Evolutionary conservation across 106 monocot species (phyloP), one percentile per base, ranked within the genome.

Genomic region (Dendrobium huoshanense): DNA sequence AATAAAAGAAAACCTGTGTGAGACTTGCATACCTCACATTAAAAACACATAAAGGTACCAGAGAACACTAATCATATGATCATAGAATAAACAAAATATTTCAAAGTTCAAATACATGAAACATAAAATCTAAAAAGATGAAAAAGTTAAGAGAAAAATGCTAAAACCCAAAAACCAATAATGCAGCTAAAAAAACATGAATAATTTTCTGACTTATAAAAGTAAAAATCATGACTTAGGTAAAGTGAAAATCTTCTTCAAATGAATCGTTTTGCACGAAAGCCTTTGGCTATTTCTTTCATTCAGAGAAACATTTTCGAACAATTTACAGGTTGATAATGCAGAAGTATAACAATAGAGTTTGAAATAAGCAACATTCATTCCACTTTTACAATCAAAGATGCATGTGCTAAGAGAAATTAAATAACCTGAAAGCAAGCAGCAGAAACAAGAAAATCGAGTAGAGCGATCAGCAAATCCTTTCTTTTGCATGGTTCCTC

Each of bases 371-470:
- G 10, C 67, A 67, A 13, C 31, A 70, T 33, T 70, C 70, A 67
- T 27, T 37, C 37, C 4, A 15, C 10, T 70, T 70, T n/a, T 11
- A 70, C 33, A 70, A 37, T 37, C 1, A 17, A 31, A 9, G 9
- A 33, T 33, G 37, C 15, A 13, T 25, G 37, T 37, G 70, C 37
- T 15, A 70, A 70, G 70, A 72, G 11, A 40, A 13, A 4, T 11
- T 40, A 51, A 29, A 29, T 13, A 72, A 95, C 95, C 95, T 95
- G 95, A 91, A 86, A 91, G 75, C 25, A 67, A 41, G 92, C 88
- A 72, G 84, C 89, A 79, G 85, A 85, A 75, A 45, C 74, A 18
- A 95, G 87, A 75, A 95, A 87, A 33, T 91, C 75, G 83, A 95
- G 31, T 37, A 85, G 42, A 78, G 73, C 55, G 41, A 83, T 54